Conservation (phyloP, 106 monocot genomes). For the Narthecium ossifragum region DNA sequence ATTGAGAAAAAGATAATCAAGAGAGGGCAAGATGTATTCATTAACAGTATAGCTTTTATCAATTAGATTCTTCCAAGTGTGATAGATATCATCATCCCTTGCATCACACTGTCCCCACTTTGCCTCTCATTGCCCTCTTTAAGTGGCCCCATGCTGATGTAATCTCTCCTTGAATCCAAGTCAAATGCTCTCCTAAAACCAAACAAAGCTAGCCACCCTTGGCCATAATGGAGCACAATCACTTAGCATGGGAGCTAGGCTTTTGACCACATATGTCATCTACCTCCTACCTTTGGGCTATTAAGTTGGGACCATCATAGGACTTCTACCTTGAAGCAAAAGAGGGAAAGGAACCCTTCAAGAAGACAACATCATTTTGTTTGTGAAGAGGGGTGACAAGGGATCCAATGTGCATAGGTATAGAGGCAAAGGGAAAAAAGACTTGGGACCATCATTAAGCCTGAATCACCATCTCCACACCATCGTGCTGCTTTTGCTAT, state of each 20-base stretch:
- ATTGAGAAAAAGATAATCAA: background rate
- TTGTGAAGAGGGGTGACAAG: constrained; percentile 17
- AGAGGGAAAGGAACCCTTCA: background rate
- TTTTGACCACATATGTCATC: background rate
- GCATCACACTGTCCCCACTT: constrained; percentile 1
- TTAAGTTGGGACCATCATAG: background rate
- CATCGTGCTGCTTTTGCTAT: background rate
- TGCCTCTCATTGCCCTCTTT: background rate
- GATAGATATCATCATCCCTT: background rate
- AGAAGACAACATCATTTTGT: constrained; percentile 28
- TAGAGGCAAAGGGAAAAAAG: constrained; percentile 8
- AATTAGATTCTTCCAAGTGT: constrained; percentile 4
- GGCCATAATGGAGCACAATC: background rate
- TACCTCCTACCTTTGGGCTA: too few species aligned
- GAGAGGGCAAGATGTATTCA: background rate
- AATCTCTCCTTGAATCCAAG: constrained; percentile 17
- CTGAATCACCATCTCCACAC: background rate
- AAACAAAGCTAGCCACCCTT: background rate
- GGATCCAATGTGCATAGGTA: constrained; percentile 17
- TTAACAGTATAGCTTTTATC: background rate
- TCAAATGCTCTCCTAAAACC: constrained; percentile 7
- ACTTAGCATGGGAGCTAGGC: background rate
- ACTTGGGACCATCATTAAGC: constrained; percentile 8
- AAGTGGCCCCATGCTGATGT: constrained; percentile 16
- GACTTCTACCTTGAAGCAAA: background rate